Evolutionary conservation across 495 filamentous ascomycete genomes (phyloP).

Genomic region (Penicillium longicatenatum): DNA sequence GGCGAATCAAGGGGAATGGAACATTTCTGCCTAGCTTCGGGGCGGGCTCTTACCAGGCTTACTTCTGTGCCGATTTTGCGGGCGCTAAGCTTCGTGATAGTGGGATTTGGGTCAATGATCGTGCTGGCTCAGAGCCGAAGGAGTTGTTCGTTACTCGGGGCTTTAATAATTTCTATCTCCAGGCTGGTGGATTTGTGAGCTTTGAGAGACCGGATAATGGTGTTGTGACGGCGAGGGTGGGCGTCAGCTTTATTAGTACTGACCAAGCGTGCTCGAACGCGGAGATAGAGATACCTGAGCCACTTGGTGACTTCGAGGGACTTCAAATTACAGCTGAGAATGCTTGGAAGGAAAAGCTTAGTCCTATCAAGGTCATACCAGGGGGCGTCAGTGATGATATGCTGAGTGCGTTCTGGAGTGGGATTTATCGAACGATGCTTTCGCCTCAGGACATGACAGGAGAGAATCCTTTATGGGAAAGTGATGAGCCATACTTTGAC

Average conservation of each 20-base stretch:
- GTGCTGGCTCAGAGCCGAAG: constrained; percentile 58
- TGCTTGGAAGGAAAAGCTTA: constrained; percentile 66
- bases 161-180: constrained; percentile 61
- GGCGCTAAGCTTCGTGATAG: constrained; percentile 60
- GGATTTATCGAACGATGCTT: constrained; percentile 71
- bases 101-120: constrained; percentile 66
- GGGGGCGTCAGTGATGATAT: constrained; percentile 53
- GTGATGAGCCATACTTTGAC: constrained; percentile 75
- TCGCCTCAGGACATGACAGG: constrained; percentile 78
- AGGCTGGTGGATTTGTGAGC: constrained; percentile 65
- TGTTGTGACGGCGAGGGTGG: constrained; percentile 61
- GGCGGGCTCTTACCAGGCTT: constrained; percentile 58
- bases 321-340: constrained; percentile 51
- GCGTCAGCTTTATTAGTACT: constrained; percentile 69
- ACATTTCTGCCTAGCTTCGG: constrained; percentile 72
- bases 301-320: constrained; percentile 54
- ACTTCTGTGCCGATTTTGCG: constrained; percentile 73
- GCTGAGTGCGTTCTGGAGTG: constrained; percentile 68
- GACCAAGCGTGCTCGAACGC: constrained; percentile 68
- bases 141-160: constrained; percentile 56
- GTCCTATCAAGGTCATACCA: constrained; percentile 56
- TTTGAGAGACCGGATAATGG: constrained; percentile 50
- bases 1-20: constrained; percentile 65
- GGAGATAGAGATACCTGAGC: constrained; percentile 64
- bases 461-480: constrained; percentile 74